These are phyloP conservation scores for Avena eriantha DNA, from an alignment of 176 grass and related monocot genomes.

Conservation along the genomic window DNA sequence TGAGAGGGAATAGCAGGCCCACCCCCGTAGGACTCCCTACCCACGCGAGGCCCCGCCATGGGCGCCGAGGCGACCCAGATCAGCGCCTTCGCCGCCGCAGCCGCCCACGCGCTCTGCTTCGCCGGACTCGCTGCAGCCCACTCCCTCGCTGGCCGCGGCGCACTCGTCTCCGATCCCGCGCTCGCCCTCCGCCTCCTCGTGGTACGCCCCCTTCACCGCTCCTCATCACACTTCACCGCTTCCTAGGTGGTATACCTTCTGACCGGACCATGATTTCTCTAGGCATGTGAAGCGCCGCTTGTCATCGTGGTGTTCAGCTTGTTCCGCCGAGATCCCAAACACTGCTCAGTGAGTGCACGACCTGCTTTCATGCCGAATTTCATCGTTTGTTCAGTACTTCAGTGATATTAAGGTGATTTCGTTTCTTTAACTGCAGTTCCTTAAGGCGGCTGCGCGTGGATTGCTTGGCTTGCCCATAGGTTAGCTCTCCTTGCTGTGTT, in stretches of 20 bases:
- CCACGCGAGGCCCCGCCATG: constrained; percentile 29
- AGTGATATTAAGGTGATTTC: constrained; percentile 20
- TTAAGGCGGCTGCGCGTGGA: constrained; percentile 59
- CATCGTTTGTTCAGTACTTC: background rate
- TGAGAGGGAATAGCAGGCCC: background rate
- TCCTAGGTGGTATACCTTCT: background rate
- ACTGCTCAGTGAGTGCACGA: constrained; percentile 55
- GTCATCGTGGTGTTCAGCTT: constrained; percentile 73
- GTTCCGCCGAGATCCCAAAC: constrained; percentile 55
- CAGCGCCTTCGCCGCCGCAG: constrained; percentile 28
- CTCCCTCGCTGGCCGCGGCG: constrained; percentile 37
- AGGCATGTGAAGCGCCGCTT: constrained; percentile 75
- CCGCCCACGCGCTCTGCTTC: constrained; percentile 57
- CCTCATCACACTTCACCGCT: background rate
- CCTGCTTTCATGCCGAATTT: background rate
- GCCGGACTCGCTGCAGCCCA: constrained; percentile 50
- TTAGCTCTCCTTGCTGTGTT: constrained; percentile 37
- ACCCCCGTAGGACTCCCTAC: background rate
- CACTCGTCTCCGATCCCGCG: constrained; percentile 61
- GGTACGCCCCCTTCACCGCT: constrained; percentile 26
- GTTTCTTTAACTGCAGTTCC: constrained; percentile 58
- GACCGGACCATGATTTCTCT: background rate
- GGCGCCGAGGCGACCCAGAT: constrained; percentile 49
- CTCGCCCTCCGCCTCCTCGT: constrained; percentile 67
- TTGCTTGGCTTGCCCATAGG: constrained; percentile 71